These are phyloP conservation scores for Solanum appendiculatum DNA, from an alignment of 257 asterid genomes.

Conservation along the genomic window DNA sequence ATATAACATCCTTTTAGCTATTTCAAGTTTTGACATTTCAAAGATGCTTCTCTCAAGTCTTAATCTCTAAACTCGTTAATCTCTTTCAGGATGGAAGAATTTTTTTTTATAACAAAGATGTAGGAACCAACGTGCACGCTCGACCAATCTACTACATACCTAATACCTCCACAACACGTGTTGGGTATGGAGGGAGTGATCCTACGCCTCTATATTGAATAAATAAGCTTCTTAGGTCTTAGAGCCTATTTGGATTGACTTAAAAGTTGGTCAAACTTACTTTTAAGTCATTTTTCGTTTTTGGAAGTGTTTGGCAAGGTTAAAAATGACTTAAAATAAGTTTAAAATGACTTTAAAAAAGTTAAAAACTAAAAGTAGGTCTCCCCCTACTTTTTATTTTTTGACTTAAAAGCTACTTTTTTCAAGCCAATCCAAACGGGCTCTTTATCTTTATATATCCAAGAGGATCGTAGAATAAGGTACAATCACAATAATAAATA, in stretches of 20 bases:
- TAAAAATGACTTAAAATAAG: too few species aligned
- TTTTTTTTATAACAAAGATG: background rate
- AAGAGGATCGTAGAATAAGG: background rate
- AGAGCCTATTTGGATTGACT: too few species aligned
- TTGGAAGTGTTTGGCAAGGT: too few species aligned
- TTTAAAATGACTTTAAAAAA: too few species aligned
- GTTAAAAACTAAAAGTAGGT: too few species aligned
- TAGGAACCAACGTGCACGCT: background rate
- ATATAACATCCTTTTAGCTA: background rate
- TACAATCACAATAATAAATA: background rate
- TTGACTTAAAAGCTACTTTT: too few species aligned
- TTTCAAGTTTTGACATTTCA: background rate
- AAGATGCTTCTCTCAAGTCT: background rate
- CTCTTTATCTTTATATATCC: background rate
- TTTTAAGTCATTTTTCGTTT: too few species aligned
- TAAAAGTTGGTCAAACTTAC: too few species aligned
- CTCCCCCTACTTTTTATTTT: too few species aligned
- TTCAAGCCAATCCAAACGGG: too few species aligned
- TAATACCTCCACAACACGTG: background rate
- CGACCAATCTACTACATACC: background rate
- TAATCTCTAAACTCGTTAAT: background rate
- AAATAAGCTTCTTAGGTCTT: background rate
- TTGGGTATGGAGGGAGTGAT: background rate
- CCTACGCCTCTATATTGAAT: background rate
- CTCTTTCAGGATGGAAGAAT: background rate